Evolutionary conservation across 2,329 filamentous ascomycete genomes (phyloP).

Genomic region (Fusarium poae): DNA sequence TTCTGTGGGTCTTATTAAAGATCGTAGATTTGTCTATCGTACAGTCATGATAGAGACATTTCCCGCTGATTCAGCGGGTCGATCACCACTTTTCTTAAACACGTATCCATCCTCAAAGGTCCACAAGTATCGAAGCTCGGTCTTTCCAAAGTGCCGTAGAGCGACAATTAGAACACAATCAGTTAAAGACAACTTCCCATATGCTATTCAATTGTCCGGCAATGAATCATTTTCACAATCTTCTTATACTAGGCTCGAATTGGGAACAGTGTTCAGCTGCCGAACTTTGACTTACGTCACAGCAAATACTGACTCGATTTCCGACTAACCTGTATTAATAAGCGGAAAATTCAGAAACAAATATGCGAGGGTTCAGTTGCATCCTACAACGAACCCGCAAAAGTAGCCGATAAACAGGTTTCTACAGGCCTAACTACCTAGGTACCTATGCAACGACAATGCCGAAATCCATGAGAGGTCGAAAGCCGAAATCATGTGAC

Average conservation of each 20-base stretch:
- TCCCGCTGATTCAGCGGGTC: constrained; percentile 10
- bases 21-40: background rate
- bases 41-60: background rate
- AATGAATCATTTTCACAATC: rapidly evolving
- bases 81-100: background rate
- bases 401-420: background rate
- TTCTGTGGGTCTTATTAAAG: background rate
- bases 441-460: background rate
- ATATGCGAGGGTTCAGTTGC: too few species aligned
- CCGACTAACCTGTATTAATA: background rate
- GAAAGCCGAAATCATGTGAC: constrained; percentile 14
- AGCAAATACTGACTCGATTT: too few species aligned
- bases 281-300: background rate
- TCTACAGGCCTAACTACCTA: background rate
- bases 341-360: background rate
- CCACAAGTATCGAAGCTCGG: background rate
- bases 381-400: background rate
- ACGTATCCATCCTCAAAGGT: background rate
- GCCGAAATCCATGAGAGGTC: background rate
- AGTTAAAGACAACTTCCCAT: background rate
- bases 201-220: rapidly evolving
- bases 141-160: background rate
- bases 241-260: too few species aligned
- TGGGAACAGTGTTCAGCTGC: background rate
- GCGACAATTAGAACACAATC: background rate